Percentiles rank a stretch among this genome's conserved stretches.
Conservation (phyloP, 2,329 filamentous ascomycete genomes). For the Aureobasidium mangrovei region DNA sequence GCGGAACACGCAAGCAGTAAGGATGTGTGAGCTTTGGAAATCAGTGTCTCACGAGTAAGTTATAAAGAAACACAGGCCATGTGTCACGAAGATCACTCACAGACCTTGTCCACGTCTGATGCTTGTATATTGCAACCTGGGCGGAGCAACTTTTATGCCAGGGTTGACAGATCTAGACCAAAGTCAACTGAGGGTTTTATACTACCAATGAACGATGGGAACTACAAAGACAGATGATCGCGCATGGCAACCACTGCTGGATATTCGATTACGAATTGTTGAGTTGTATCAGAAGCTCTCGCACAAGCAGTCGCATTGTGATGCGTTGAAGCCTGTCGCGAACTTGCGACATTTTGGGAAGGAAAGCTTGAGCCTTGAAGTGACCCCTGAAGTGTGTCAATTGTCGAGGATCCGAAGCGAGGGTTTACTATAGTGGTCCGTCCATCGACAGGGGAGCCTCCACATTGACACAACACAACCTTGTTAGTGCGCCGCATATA, state of each 20-base stretch:
- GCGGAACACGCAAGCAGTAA: neutral
- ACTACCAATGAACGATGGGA: no score
- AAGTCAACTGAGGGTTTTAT: neutral
- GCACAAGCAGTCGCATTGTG: no score
- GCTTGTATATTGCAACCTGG: neutral
- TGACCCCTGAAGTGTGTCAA: neutral
- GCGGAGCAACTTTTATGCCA: neutral
- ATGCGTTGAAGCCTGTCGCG: no score
- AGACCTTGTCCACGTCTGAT: neutral
- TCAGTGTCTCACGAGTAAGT: neutral
- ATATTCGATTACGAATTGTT: no score
- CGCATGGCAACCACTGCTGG: neutral
- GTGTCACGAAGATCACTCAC: neutral
- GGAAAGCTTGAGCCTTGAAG: neutral
- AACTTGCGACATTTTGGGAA: no score
- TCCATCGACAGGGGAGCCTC: neutral
- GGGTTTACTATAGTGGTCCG: slow-evolving; percentile 1
- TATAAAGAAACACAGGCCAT: neutral
- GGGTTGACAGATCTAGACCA: neutral
- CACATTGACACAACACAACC: neutral
- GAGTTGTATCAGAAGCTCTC: no score
- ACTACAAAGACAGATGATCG: neutral
- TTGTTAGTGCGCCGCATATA: no score
- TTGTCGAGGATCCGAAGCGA: neutral
- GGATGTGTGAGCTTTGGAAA: neutral